These are phyloP conservation scores for Cladochytrium replicatum DNA, from an alignment of 192 early-diverging fungal species.

Conservation along the genomic window DNA sequence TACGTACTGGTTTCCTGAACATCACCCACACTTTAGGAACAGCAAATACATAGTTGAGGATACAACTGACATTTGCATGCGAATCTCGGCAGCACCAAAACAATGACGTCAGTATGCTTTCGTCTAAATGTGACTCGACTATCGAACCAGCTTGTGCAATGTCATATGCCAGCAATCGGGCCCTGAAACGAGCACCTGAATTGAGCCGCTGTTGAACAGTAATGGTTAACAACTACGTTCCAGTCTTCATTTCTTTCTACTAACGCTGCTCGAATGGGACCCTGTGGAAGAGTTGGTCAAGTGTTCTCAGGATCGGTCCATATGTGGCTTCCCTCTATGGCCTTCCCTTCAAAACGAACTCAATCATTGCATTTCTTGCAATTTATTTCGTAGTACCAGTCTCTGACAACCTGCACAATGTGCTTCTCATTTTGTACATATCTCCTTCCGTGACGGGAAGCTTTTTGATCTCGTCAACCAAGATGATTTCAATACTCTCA, in stretches of 20 bases:
- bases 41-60: not conserved
- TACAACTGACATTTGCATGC: conserved; percentile 10
- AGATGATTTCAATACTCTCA: not conserved
- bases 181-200: conserved; percentile 82
- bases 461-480: not conserved
- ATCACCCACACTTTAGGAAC: conserved; percentile 8
- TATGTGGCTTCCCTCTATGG: conserved; percentile 71
- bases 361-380: not conserved
- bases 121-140: not conserved
- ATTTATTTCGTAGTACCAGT: conserved; percentile 70
- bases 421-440: conserved; percentile 83
- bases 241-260: not conserved
- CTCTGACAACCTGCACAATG: conserved; percentile 90
- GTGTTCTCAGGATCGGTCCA: conserved; percentile 59
- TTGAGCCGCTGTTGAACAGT: conserved; percentile 33
- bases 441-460: conserved; percentile 49
- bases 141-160: conserved; percentile 55
- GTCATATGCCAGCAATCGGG: conserved; percentile 90
- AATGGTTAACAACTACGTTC: conserved; percentile 8
- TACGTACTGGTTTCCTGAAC: conserved; percentile 84
- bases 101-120: not conserved
- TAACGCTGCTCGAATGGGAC: conserved; percentile 42
- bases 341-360: conserved; percentile 35
- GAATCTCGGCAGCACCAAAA: conserved; percentile 52
- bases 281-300: conserved; percentile 50